Base-by-base conservation (phyloP, 2,329 filamentous ascomycete genomes). In the Colletotrichum graminicola region DNA sequence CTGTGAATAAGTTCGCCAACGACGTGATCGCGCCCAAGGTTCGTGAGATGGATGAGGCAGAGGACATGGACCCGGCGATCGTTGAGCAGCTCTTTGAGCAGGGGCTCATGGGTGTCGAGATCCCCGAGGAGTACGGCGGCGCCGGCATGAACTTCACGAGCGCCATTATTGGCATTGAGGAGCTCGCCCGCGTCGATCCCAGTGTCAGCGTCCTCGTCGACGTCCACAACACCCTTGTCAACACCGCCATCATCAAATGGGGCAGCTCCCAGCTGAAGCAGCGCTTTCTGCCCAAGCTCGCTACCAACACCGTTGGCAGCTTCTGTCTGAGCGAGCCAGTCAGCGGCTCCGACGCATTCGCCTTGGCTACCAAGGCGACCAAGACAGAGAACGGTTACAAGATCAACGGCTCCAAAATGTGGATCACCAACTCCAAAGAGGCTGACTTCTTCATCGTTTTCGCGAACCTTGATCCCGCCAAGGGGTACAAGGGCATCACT, bases 131-230 rank as follows among this genome's bases (percentile, higher is more conserved):
- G 82, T 99, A 92, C 80, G 96, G 96, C 72, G 96, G 96, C 73
- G 94, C 95, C 0, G 96, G 95, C 76, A 98, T 99, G 96, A 98
- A 98, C 88, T 99, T 99, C 84, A 98, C 96, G 0, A 86, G 95
- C 1, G 95, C 95, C 73, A 97, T 99, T 79, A 92, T 99, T 55
- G 95, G 94, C 36, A 99, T 99, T 77, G 96, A 99, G 84, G 96
- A 99, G 87, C 87, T 99, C 73, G 96, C 96, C 0, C 90, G 94
- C 68, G 93, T 97, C 23, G 96, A 99, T 79, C 96, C 96, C 51
- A 97, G 93, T 75, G 96, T 99, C 74, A 95, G 93, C 78, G 96
- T 99, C 74, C 84, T 99, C 85, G 94, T 95, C 68, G 96, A 99
- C 81, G 96, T 99, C 29, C 96, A 99, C 87, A 99, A 99, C 84